These are phyloP conservation scores for Crataegus laevigata DNA, from an alignment of 306 rosid species.

Conservation along the genomic window DNA sequence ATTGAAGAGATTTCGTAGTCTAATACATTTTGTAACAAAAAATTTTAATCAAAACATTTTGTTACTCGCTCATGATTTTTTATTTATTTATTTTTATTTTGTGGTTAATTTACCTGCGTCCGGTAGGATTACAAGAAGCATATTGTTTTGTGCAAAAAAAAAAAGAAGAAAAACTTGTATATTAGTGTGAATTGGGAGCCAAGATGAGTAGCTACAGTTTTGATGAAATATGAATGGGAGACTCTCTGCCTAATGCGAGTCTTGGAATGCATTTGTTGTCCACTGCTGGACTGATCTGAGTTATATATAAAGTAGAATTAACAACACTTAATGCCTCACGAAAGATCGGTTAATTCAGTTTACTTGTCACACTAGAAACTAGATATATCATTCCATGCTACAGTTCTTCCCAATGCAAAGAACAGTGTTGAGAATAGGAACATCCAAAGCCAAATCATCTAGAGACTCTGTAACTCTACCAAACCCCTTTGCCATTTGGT, in stretches of 20 bases:
- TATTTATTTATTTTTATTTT: too few species aligned
- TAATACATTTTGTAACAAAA: too few species aligned
- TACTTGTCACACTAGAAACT: neutral
- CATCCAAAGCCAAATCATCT: conserved; percentile 71
- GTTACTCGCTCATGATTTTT: too few species aligned
- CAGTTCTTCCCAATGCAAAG: neutral
- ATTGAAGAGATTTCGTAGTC: too few species aligned
- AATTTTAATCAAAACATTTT: too few species aligned
- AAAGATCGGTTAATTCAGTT: neutral
- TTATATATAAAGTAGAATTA: too few species aligned
- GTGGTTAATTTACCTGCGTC: too few species aligned
- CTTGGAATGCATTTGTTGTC: too few species aligned
- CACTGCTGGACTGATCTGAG: too few species aligned
- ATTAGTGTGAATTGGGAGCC: neutral
- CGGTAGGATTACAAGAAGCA: too few species aligned
- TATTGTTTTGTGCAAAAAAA: too few species aligned
- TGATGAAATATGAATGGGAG: neutral
- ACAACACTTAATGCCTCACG: neutral
- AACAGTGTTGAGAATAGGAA: conserved; percentile 11
- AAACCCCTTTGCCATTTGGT: conserved; percentile 64
- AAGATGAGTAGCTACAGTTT: neutral
- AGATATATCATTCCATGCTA: neutral
- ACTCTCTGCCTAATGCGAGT: neutral
- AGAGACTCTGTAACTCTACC: conserved; percentile 58
- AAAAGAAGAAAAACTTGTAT: too few species aligned